phyloP scores from a whole-genome alignment of 257 asterid genomes.

The Fraxinus americana region DNA sequence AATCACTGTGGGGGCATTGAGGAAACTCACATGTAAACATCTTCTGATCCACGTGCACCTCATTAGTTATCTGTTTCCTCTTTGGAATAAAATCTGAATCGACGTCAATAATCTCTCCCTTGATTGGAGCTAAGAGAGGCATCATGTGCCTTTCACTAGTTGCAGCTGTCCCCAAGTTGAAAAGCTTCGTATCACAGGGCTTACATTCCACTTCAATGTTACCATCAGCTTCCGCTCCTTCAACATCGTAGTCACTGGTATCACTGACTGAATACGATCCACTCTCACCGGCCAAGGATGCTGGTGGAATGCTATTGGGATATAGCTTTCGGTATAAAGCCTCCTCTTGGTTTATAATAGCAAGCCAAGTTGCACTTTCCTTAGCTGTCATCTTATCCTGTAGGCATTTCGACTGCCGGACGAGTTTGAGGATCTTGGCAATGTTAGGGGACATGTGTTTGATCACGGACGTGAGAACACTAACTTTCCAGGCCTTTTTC shows the following conservation, averaged over 20 bases:
- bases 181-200: constrained; percentile 34
- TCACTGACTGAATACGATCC: constrained; percentile 36
- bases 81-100: constrained; percentile 42
- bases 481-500: constrained; percentile 58
- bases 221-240: constrained; percentile 42
- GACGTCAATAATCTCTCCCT: constrained; percentile 50
- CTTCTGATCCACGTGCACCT: constrained; percentile 34
- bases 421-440: constrained; percentile 47
- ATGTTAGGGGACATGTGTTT: constrained; percentile 57
- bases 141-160: constrained; percentile 14
- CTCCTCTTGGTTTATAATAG: constrained; percentile 59
- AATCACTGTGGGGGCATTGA: constrained; percentile 56
- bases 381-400: constrained; percentile 65
- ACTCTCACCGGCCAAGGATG: constrained; percentile 28
- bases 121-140: constrained; percentile 40
- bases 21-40: constrained; percentile 52
- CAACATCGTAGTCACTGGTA: constrained; percentile 54
- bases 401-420: constrained; percentile 51
- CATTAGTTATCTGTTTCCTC: constrained; percentile 40
- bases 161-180: constrained; percentile 29
- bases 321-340: constrained; percentile 36
- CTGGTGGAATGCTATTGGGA: constrained; percentile 36
- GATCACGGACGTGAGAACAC: constrained; percentile 53
- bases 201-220: constrained; percentile 36
- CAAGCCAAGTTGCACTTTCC: constrained; percentile 61